Base-by-base conservation (phyloP, 192 early-diverging fungal species). In the Linnemannia zychae region DNA sequence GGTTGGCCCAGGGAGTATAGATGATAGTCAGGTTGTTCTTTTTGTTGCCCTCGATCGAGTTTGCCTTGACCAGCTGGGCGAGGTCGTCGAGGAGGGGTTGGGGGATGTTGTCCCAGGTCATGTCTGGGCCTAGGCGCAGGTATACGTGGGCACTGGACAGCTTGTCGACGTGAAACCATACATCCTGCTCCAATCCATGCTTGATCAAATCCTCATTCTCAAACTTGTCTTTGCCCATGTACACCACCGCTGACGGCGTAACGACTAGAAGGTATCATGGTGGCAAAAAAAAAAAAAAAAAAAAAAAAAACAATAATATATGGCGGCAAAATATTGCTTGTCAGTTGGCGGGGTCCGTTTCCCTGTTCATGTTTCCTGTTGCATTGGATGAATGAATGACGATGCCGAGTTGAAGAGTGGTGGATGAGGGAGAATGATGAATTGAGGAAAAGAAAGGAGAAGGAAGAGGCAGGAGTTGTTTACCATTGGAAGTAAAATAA, bases 211-310 rank as follows among this genome's bases (percentile, higher is more conserved):
- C 98, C 71, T 98, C 97, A 90, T 98, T 99, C 88, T 99, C 98
- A 85, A 93, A 98, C 88, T 98, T 99, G 90, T 99, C 97, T 86
- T 96, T 98, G 76, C 98, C 98, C 97, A 99, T 98, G 84, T 98
- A 99, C 48, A 99, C 94, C 34, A 88, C 86, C 36, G 94, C 95
- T 4, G 96, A 91, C 34, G 95, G 95, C 37, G 90, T 86, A 33
- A 93, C 93, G 36, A 87, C 94, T 94, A 79, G 31, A 33, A 20
- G 15, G 84, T 36, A 34, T 66, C 53, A 34, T 24, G 7, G 34
- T 24, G 24, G 53, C 17, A 24, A 70, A 40, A 15, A 38, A 4
- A 37, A 68, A 53, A n/a, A n/a, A n/a, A n/a, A n/a, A n/a, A n/a
- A n/a, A n/a, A n/a, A n/a, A n/a, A n/a, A n/a, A n/a, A n/a, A n/a